Base-by-base conservation (phyloP, 139 green algal genomes). In the Volvox africanus region DNA sequence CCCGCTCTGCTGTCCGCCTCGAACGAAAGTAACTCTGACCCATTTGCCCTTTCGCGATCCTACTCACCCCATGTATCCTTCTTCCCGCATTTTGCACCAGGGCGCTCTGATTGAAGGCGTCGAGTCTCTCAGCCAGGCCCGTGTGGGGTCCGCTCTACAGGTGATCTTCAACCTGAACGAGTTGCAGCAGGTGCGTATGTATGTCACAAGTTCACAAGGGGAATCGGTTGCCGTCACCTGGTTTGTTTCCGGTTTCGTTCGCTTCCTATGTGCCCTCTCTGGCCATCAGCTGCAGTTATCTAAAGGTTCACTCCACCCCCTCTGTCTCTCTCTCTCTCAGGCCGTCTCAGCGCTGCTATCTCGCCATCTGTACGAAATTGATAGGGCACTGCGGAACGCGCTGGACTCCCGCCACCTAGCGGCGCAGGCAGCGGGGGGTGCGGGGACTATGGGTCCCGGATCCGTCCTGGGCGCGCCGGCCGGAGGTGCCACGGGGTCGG, bases 101-200 rank as follows among this genome's bases (percentile, higher is more conserved):
- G 94, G 91, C 1, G 93, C 94, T 13, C 94, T 99, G 61, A 76
- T 80, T n/a, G 88, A 94, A 20, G 97, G 97, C 35, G 96, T 99
- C 93, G 93, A 96, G 32, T 91, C 91, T 24, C 92, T 97, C 44
- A 98, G 95, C 92, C 97, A 99, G 92, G 96, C 97, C 9, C 96
- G 98, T 14, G 96, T 99, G 80, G 97, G 97, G 78, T 95, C 92
- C 26, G 97, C 97, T 16, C 95, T 99, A 86, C 97, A 99, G 92
- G 96, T 98, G 22, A 97, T 96, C 76, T 98, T 97, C 96, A 99
- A 99, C 93, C 93, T 99, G 80, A 92, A 95, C 36, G 92, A 97
- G 91, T 93, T 99, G 76, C 81, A 91, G 32, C 83, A 95, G 93
- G 95, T 96, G 89, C 22, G 88, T 32, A n/a, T 2, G 68, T 11